These are phyloP conservation scores for Sarocladiaceae sp. DNA, from an alignment of 2,329 filamentous ascomycete species.

Conservation along the genomic window DNA sequence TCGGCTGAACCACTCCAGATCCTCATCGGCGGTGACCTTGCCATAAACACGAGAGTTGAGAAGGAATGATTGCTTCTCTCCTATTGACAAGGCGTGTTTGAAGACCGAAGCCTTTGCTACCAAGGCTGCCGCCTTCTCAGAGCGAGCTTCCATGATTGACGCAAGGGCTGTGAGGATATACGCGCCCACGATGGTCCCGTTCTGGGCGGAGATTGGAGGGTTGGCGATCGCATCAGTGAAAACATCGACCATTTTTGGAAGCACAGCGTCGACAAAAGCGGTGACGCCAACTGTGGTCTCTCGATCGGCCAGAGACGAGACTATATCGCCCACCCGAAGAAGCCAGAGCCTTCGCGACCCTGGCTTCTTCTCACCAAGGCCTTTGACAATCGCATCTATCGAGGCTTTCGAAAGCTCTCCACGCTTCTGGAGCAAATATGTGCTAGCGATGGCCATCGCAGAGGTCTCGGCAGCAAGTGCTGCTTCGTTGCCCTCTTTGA, in stretches of 20 bases:
- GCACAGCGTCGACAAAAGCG: constrained; percentile 48
- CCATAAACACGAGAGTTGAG: constrained; percentile 81
- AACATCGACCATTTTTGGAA: constrained; percentile 57
- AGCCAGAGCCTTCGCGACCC: constrained; percentile 77
- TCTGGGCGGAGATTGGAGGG: constrained; percentile 74
- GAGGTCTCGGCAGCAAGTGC: constrained; percentile 73
- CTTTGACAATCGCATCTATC: constrained; percentile 72
- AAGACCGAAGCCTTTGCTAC: constrained; percentile 57
- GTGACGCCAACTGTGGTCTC: constrained; percentile 42
- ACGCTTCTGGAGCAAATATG: constrained; percentile 57
- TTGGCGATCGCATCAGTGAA: constrained; percentile 79
- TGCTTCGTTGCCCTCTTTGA: constrained; percentile 85
- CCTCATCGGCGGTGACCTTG: constrained; percentile 70
- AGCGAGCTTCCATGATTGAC: constrained; percentile 51
- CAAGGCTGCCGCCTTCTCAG: constrained; percentile 37
- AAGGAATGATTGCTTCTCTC: constrained; percentile 84
- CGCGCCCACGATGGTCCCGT: constrained; percentile 73
- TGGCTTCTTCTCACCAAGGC: constrained; percentile 79
- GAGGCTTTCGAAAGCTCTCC: constrained; percentile 61
- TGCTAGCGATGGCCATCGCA: constrained; percentile 63
- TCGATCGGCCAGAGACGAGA: constrained; percentile 51
- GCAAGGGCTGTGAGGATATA: constrained; percentile 68
- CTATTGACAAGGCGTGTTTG: constrained; percentile 61
- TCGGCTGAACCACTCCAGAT: constrained; percentile 71
- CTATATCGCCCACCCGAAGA: constrained; percentile 65